phyloP scores from a whole-genome alignment of 2,329 filamentous ascomycete genomes.

The Epichloe gansuensis region DNA sequence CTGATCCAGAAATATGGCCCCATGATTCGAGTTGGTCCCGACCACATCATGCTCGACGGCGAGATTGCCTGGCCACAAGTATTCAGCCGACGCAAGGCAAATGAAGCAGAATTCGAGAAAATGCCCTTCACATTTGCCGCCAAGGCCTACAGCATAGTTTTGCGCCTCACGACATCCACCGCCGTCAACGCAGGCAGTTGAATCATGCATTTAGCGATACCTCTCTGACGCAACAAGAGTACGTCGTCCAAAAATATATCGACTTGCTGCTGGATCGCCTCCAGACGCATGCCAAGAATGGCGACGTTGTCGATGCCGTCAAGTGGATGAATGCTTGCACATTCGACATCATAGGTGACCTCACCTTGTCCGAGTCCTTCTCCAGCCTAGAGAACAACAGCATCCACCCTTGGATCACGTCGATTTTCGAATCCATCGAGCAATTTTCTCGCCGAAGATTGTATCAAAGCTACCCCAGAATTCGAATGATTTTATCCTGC shows the following conservation, averaged over 20 bases:
- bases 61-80: constrained; percentile 22
- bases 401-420: constrained; percentile 16
- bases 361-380: constrained; percentile 33
- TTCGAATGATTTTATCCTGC: not conserved
- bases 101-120: constrained; percentile 9
- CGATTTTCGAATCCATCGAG: constrained; percentile 11
- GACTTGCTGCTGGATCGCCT: constrained; percentile 14
- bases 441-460: constrained; percentile 7
- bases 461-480: constrained; percentile 5
- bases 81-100: constrained; percentile 14
- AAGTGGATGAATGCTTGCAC: constrained; percentile 26
- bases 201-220: constrained; percentile 19
- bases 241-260: constrained; percentile 15
- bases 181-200: constrained; percentile 14
- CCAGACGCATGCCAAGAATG: constrained; percentile 6
- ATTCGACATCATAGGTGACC: constrained; percentile 28
- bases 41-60: constrained; percentile 24
- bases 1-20: constrained; percentile 18
- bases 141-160: constrained; percentile 9
- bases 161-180: constrained; percentile 10
- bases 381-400: constrained; percentile 18
- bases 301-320: constrained; percentile 14
- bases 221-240: constrained; percentile 19
- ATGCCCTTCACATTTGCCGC: constrained; percentile 2
- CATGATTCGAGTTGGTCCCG: constrained; percentile 29